These are phyloP conservation scores for Aspergillus affinis DNA, from an alignment of 495 filamentous ascomycete genomes.

Conservation along the genomic window DNA sequence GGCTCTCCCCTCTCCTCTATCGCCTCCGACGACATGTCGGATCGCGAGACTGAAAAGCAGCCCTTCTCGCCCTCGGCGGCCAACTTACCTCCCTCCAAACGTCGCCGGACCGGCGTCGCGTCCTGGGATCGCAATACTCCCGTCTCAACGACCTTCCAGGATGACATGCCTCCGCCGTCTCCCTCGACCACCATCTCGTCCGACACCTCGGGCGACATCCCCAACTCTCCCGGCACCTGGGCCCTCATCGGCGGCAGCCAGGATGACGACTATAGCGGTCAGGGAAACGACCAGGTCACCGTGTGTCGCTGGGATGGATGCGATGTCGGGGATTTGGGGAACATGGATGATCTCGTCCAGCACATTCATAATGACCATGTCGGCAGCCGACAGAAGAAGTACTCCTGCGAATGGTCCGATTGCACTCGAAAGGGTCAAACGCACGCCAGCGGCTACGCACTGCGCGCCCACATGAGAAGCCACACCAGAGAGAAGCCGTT, in stretches of 20 bases:
- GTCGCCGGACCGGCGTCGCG: constrained; percentile 49
- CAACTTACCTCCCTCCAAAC: constrained; percentile 53
- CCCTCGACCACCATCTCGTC: constrained; percentile 68
- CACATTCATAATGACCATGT: constrained; percentile 95
- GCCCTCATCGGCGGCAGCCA: constrained; percentile 54
- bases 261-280: constrained; percentile 77
- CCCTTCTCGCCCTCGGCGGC: constrained; percentile 42
- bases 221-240: constrained; percentile 43
- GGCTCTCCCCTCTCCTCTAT: constrained; percentile 54
- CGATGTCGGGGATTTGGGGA: constrained; percentile 71
- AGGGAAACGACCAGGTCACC: constrained; percentile 78
- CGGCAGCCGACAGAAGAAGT: constrained; percentile 76
- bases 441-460: constrained; percentile 91
- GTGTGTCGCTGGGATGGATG: constrained; percentile 90
- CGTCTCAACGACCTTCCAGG: constrained; percentile 40
- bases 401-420: constrained; percentile 92
- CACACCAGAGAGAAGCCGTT: constrained; percentile 98
- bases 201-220: constrained; percentile 81
- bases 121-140: constrained; percentile 52
- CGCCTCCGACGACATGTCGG: constrained; percentile 48
- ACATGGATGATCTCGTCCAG: constrained; percentile 91
- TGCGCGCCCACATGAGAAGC: constrained; percentile 95
- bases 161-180: constrained; percentile 40
- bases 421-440: constrained; percentile 82
- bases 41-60: constrained; percentile 49